Percentiles rank a stretch among this genome's conserved stretches.
These are phyloP conservation scores for Oligophagozyma castellii DNA, from an alignment of 1,139 yeast species.

Conservation along the genomic window DNA sequence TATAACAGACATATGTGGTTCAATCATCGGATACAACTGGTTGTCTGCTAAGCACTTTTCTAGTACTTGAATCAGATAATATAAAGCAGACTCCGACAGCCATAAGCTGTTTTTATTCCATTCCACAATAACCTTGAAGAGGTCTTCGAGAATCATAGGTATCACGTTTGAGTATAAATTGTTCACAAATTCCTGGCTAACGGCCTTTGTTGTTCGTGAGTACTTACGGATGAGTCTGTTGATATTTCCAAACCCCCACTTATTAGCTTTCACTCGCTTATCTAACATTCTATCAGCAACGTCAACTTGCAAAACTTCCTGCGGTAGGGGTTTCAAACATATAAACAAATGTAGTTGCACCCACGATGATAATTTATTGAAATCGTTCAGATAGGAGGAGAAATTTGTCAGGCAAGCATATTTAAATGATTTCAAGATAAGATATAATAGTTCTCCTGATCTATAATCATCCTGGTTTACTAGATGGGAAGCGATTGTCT, in stretches of 20 bases:
- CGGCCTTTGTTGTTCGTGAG: conserved; percentile 24
- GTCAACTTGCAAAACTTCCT: conserved; percentile 36
- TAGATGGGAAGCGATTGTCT: conserved; percentile 33
- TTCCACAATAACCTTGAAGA: conserved; percentile 43
- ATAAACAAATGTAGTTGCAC: conserved; percentile 44
- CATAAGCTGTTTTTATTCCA: conserved; percentile 44
- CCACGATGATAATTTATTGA: conserved; percentile 46
- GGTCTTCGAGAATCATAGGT: conserved; percentile 46
- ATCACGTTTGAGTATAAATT: conserved; percentile 39
- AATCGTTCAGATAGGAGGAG: conserved; percentile 38
- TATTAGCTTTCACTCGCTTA: conserved; percentile 46
- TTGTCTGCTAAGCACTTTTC: conserved; percentile 47
- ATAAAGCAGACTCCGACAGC: conserved; percentile 47
- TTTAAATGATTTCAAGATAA: conserved; percentile 52
- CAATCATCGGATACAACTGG: conserved; percentile 37
- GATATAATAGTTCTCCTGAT: conserved; percentile 45
- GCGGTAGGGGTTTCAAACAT: conserved; percentile 48
- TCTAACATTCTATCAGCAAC: conserved; percentile 36
- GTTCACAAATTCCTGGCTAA: conserved; percentile 32
- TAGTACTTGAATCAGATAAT: conserved; percentile 48
- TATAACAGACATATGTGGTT: conserved; percentile 44
- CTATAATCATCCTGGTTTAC: conserved; percentile 26
- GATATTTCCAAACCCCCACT: conserved; percentile 64
- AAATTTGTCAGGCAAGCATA: conserved; percentile 42
- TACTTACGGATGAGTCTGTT: conserved; percentile 35